phyloP scores from a whole-genome alignment of 169 alveolate species.

The Cryptosporidium parvum region DNA sequence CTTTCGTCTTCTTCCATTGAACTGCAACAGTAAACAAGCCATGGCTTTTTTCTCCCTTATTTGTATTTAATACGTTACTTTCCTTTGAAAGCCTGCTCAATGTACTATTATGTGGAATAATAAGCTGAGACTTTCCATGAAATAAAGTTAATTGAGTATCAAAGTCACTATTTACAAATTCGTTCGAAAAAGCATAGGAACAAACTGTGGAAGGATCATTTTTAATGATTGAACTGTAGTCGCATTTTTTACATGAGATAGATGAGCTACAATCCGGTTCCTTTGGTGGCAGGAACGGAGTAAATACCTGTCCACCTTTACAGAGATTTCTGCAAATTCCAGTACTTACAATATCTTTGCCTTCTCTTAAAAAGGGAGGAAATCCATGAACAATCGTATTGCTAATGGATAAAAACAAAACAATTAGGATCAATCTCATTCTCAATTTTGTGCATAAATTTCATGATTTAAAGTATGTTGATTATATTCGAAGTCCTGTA shows the following conservation, averaged over 20 bases:
- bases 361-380: neutral
- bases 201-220: constrained; percentile 64
- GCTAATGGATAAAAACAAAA: neutral
- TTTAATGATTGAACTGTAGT: constrained; percentile 4
- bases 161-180: constrained; percentile 4
- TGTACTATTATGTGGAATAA: constrained; percentile 55
- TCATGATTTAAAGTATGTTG: neutral
- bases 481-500: neutral
- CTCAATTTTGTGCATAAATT: neutral
- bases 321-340: constrained; percentile 37
- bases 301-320: constrained; percentile 37
- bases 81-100: constrained; percentile 30
- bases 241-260: constrained; percentile 55
- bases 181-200: constrained; percentile 30
- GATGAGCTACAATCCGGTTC: constrained; percentile 66
- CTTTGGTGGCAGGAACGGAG: constrained; percentile 31
- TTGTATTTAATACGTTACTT: constrained; percentile 13
- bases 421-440: neutral
- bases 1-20: constrained; percentile 49
- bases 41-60: constrained; percentile 19
- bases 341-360: constrained; percentile 22
- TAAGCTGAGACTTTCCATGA: constrained; percentile 52
- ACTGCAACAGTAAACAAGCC: constrained; percentile 57
- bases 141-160: constrained; percentile 35
- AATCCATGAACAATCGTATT: neutral